Base-by-base conservation (phyloP, 75 land plant species). In the Gnetum montanum region DNA sequence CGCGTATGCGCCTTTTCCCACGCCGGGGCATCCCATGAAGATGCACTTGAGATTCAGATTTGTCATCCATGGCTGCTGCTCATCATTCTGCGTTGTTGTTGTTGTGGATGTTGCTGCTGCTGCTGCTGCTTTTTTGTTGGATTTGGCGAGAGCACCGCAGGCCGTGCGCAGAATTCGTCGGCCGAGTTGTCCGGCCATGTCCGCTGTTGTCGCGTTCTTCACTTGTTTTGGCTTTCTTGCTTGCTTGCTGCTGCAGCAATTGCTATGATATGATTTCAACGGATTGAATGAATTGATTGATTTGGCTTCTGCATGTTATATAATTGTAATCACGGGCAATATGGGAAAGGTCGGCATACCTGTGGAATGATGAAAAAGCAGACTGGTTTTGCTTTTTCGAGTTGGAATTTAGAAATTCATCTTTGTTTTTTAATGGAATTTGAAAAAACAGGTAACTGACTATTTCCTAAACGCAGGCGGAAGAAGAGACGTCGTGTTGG, bases 1-100 rank as follows among this genome's bases (percentile, higher is more conserved):
- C 15, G 98, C 98, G 66, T 93, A 93, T 45, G 98, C 85, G 27
- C 98, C 96, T 58, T 93, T 93, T 1, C 98, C 98, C 33, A 93
- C 90, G 7, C 98, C 96, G 40, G 98, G 98, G 62, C 90, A 93
- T 2, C 98, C 98, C 23, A 93, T 77, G 44, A 93, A 93, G 12
- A 93, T 83, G 96, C 96, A 93, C 56, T 89, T 88, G n/a, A 77
- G 70, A 43, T 49, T 59, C 48, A 64, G 38, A 13, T 11, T 52
- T 31, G 20, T 55, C 23, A 31, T n/a, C 29, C 31, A 31, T 31
- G 18, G 46, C 56, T 22, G 8, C 25, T 48, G 27, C 27, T 13
- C 50, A 27, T 30, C 50, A 48, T 48, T 48, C 29, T 12, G 12
- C 27, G 27, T 23, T 15, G n/a, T n/a, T 27, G 15, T 25, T 26